Evolutionary conservation across 345 rosid species (phyloP).

Genomic region (Hibiscus syriacus): DNA sequence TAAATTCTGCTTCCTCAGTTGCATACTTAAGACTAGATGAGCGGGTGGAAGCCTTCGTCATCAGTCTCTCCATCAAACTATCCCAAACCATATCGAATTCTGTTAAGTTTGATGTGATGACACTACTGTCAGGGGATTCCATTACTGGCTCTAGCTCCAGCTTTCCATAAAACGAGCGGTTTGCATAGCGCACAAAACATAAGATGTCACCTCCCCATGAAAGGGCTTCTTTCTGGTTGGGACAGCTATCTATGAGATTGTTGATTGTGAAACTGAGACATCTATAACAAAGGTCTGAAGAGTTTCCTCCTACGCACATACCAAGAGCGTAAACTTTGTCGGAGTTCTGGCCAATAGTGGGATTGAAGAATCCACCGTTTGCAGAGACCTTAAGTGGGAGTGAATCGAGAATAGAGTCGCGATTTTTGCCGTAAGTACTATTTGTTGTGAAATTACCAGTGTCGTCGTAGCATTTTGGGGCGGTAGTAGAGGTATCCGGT

Average conservation of each 20-base stretch:
- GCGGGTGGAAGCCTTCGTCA: background rate
- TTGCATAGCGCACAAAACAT: conserved; percentile 13
- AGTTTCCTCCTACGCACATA: conserved; percentile 19
- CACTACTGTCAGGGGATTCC: background rate
- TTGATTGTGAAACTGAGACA: background rate
- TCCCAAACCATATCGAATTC: conserved; percentile 23
- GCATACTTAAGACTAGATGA: conserved; percentile 18
- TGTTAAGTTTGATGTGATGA: conserved; percentile 5
- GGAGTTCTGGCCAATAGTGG: conserved; percentile 3
- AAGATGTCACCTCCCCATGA: background rate
- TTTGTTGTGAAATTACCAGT: conserved; percentile 13
- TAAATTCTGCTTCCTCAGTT: conserved; percentile 21
- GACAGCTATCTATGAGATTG: background rate
- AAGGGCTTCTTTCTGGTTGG: background rate
- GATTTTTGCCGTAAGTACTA: conserved; percentile 13
- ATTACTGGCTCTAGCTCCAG: conserved; percentile 9
- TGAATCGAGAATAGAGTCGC: conserved; percentile 5
- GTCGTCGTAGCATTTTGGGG: background rate
- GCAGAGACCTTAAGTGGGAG: background rate
- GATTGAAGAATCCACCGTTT: conserved; percentile 14
- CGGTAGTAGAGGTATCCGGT: background rate
- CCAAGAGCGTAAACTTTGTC: conserved; percentile 14
- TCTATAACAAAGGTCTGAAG: background rate
- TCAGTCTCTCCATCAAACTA: conserved; percentile 13
- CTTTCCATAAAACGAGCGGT: conserved; percentile 3